Evolutionary conservation across 1,284 basidiomycete genomes (phyloP), one percentile per base, ranked within the genome.

Genomic region (Tausonia pullulans): DNA sequence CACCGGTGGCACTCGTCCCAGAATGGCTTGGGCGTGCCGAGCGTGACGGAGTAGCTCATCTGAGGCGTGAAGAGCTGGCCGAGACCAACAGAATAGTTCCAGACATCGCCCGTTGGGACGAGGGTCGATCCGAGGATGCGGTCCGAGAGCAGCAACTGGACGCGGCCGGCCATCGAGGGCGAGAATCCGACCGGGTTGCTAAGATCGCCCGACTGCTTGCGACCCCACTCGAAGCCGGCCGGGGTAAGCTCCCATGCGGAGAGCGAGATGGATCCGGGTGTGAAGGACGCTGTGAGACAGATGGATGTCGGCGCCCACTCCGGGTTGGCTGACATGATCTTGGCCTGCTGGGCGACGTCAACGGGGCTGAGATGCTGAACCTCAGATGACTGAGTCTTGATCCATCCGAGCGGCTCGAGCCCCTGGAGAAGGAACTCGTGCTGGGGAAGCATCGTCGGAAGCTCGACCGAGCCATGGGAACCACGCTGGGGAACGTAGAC

Each of bases 401-500:
- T 87, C 90, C 94, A 97, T n/a, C 93, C 94, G 9, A 98, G 81
- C 41, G 91, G 92, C 74, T 97, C 94, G 45, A 97, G 81, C 70
- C 94, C 93, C 75, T 95, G 95, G 67, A 98, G 79, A 67, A 98
- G 79, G 81, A 90, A 94, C 73, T 97, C 94, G 73, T 96, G 92
- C 75, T 88, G 87, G 14, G 94, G 94, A 61, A 96, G 79, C 69
- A 89, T 85, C 51, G 81, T 76, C 9, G 94, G 94, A 53, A 98
- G 80, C 74, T 97, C 92, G 27, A 97, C 86, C 56, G 84, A 86
- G 74, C 89, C 95, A 77, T 97, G 96, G 72, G 88, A 94, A 56
- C 96, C 95, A 56, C 94, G 85, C 76, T 99, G 96, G 44, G 96
- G 96, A 41, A 94, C 84, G 88, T 93, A 96, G 9, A 85, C 93